Percentiles rank a stretch among this genome's conserved stretches.
These are phyloP conservation scores for Phytophthora sp. DNA, from an alignment of 352 stramenopile genomes.

Conservation along the genomic window DNA sequence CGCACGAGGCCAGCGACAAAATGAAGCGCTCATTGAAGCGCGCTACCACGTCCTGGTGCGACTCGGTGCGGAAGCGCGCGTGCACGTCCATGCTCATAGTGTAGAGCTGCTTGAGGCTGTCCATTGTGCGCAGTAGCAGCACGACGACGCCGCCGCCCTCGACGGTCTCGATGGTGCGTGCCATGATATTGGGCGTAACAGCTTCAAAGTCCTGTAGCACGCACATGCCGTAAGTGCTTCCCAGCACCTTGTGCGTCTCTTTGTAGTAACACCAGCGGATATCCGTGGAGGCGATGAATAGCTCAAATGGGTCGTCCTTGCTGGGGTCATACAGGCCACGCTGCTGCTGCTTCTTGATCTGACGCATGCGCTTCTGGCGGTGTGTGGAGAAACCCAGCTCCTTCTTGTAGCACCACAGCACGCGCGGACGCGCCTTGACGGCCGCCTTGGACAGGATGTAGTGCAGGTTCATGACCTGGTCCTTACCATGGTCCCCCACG, in stretches of 20 bases:
- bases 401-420: constrained; percentile 99
- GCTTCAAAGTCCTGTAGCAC: constrained; percentile 99
- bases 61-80: constrained; percentile 91
- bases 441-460: constrained; percentile 97
- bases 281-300: constrained; percentile 98
- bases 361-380: constrained; percentile 93
- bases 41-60: constrained; percentile 95
- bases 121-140: constrained; percentile 98
- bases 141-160: constrained; percentile 97
- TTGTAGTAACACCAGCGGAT: constrained; percentile 99
- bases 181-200: constrained; percentile 99
- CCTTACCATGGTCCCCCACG: constrained; percentile 99
- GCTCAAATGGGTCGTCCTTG: constrained; percentile 97
- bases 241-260: constrained; percentile 99
- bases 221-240: constrained; percentile 98
- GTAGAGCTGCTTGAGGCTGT: constrained; percentile 98
- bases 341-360: constrained; percentile 96
- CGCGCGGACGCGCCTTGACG: constrained; percentile 94
- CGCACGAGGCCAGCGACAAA: constrained; percentile 95
- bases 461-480: constrained; percentile 99
- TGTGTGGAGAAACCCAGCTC: constrained; percentile 99
- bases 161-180: constrained; percentile 99
- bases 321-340: constrained; percentile 92
- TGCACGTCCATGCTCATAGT: constrained; percentile 98
- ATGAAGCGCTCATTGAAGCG: constrained; percentile 99